Evolutionary conservation across 352 stramenopile species (phyloP), one percentile per base, ranked within the genome.

Genomic region (Globisporangium spinosum): DNA sequence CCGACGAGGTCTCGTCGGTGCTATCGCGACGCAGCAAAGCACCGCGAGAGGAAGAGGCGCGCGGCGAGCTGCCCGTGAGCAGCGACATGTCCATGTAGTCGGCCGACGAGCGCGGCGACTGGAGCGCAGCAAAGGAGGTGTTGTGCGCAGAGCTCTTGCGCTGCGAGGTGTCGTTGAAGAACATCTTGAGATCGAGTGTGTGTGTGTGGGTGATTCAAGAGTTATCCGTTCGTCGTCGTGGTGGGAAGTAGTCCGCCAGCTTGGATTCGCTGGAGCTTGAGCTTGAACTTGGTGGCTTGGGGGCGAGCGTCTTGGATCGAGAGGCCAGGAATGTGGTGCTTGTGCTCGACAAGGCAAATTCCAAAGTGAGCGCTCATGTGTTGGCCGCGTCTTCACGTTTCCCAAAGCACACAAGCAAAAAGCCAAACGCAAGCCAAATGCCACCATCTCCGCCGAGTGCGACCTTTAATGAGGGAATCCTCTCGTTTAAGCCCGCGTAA

Each of bases 11-110:
- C 66, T 2, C 74, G 70, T 23, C 67, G 6, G 45, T 61, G 47
- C 55, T 63, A 17, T 70, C 65, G 20, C 35, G 57, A 2, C 68
- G 60, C 1, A 72, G 61, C 20, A 79, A 77, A 58, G 71, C 69
- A n/a, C 72, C 70, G 15, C 43, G 43, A 43, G 73, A 23, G 29
- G 23, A 20, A n/a, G 61, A 67, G 13, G 55, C 23, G 9, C 58
- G 67, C 7, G 61, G 68, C 32, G 62, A 38, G 9, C 27, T 49
- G 45, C 43, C 35, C 17, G 47, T 56, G 34, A 67, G 58, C 7
- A 56, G 22, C 12, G 29, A 43, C 64, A 69, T 69, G 29, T 69
- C 56, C 55, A 69, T 69, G 55, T 69, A 69, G 64, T 69, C 64
- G 13, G 64, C 45, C 27, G 64, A 69, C 12, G 45, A 29, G 22